These are phyloP conservation scores for Pogostemon cablin DNA, from an alignment of 257 asterid genomes.

Conservation along the genomic window DNA sequence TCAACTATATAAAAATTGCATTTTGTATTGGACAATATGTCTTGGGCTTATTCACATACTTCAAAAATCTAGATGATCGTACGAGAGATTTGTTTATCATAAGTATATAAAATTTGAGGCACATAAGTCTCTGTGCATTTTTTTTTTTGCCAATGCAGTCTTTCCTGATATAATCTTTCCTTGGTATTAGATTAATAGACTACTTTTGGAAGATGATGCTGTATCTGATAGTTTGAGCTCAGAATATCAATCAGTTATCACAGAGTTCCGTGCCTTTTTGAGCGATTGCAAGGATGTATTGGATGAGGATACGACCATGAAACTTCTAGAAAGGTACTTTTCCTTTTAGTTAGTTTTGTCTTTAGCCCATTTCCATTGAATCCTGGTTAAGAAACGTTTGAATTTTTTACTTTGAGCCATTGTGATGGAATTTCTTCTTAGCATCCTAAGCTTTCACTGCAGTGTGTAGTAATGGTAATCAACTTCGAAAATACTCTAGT, in stretches of 20 bases:
- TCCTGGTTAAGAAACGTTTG: conserved; percentile 13
- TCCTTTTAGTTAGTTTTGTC: conserved; percentile 28
- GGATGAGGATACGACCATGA: conserved; percentile 97
- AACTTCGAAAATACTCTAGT: conserved; percentile 13
- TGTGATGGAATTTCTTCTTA: neutral
- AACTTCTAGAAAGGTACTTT: conserved; percentile 82
- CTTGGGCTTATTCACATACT: conserved; percentile 23
- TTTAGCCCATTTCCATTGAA: conserved; percentile 18
- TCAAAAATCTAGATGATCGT: conserved; percentile 19
- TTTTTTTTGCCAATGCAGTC: conserved; percentile 25
- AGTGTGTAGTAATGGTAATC: conserved; percentile 3
- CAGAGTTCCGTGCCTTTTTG: conserved; percentile 86
- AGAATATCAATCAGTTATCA: conserved; percentile 74
- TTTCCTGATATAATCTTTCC: conserved; percentile 27
- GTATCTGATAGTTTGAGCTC: conserved; percentile 53
- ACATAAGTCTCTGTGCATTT: conserved; percentile 11
- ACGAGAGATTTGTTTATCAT: conserved; percentile 26
- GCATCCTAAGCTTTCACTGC: conserved; percentile 29
- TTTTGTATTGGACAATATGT: conserved; percentile 24
- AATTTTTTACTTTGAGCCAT: conserved; percentile 11
- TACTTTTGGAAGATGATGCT: conserved; percentile 85
- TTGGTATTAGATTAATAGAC: conserved; percentile 71
- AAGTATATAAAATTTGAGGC: conserved; percentile 1
- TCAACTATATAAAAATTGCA: conserved; percentile 9
- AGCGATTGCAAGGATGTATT: conserved; percentile 94